Conservation (phyloP, 1,139 yeast genomes). For the Kodamaea sp. region DNA sequence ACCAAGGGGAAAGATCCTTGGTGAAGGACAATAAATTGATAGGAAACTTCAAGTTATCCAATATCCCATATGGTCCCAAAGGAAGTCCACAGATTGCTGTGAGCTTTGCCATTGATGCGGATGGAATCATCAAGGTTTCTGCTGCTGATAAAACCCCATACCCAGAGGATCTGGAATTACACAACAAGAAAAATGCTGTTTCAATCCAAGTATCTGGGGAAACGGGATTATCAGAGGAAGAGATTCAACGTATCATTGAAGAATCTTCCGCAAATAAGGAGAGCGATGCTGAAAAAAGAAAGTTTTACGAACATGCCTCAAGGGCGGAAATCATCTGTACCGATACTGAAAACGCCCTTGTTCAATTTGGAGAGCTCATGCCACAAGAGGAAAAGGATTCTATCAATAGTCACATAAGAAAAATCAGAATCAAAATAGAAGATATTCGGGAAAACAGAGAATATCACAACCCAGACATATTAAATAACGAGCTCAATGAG, state of each 20-base stretch:
- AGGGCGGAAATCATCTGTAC: constrained; percentile 57
- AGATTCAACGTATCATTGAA: constrained; percentile 55
- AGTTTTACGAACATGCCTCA: constrained; percentile 48
- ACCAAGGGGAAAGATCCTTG: constrained; percentile 75
- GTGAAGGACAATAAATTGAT: constrained; percentile 73
- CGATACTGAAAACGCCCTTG: constrained; percentile 55
- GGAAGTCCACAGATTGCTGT: constrained; percentile 78
- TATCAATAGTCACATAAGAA: constrained; percentile 29
- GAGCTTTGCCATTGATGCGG: constrained; percentile 76
- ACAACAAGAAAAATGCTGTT: constrained; percentile 37
- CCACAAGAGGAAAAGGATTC: constrained; percentile 36
- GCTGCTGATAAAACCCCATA: constrained; percentile 67
- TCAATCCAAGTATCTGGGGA: constrained; percentile 73
- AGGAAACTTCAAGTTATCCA: constrained; percentile 68
- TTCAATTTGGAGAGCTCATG: constrained; percentile 45
- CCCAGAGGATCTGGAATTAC: constrained; percentile 31
- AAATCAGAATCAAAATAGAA: constrained; percentile 44
- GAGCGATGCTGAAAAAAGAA: constrained; percentile 43
- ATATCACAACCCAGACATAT: constrained; percentile 35
- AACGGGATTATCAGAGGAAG: constrained; percentile 66
- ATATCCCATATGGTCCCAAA: constrained; percentile 72
- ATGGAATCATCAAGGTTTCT: constrained; percentile 75
- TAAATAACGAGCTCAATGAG: constrained; percentile 48
- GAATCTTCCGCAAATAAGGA: constrained; percentile 48
- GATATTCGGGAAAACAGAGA: constrained; percentile 42